Conservation (phyloP, 306 rosid genomes). For the Corylus avellana region DNA sequence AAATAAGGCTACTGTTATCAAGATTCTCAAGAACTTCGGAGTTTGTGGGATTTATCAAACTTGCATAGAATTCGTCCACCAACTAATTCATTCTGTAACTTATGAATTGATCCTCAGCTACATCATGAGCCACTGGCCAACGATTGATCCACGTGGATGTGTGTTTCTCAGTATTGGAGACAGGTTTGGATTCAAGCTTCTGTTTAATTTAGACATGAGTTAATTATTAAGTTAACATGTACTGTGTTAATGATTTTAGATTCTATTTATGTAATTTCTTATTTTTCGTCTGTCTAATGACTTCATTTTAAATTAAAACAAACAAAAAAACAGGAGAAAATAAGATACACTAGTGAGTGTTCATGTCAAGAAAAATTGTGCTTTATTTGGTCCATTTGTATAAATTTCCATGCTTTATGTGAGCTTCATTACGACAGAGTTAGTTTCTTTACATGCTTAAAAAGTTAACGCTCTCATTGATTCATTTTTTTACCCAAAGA, state of each 20-base stretch:
- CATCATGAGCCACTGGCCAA: slow-evolving; percentile 2
- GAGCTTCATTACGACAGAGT: neutral
- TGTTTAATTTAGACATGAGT: neutral
- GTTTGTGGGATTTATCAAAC: slow-evolving; percentile 69
- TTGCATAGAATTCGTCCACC: slow-evolving; percentile 46
- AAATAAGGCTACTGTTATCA: slow-evolving; percentile 42
- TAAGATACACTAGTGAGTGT: neutral
- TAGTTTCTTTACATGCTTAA: neutral
- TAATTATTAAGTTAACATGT: neutral
- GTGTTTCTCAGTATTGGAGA: neutral
- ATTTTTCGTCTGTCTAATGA: neutral
- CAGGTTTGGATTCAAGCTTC: neutral
- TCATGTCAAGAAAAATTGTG: neutral
- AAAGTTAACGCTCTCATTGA: neutral
- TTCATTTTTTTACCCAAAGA: slow-evolving; percentile 1
- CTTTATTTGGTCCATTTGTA: neutral
- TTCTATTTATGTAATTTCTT: neutral
- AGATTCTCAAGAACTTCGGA: slow-evolving; percentile 71
- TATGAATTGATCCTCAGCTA: neutral
- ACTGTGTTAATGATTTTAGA: neutral
- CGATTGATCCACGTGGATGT: neutral
- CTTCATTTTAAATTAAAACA: neutral
- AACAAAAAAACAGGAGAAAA: neutral
- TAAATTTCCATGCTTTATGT: slow-evolving; percentile 2
- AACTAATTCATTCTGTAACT: neutral